These are phyloP conservation scores for Leishmania guyanensis DNA, from an alignment of 208 protist species.

Conservation along the genomic window DNA sequence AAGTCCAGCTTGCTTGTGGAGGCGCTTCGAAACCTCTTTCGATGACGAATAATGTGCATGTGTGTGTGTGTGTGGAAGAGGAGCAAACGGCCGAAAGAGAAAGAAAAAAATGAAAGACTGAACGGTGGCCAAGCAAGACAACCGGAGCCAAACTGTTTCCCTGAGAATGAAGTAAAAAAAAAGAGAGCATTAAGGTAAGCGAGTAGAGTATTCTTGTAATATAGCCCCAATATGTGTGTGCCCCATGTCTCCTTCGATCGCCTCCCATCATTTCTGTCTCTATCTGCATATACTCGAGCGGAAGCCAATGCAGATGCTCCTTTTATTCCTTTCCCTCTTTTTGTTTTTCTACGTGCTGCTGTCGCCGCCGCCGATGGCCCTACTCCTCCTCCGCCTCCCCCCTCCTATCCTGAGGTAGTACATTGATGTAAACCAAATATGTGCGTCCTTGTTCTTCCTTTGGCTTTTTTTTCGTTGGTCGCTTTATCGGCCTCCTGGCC, in stretches of 20 bases:
- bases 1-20: slow-evolving; percentile 25
- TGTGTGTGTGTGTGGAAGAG: background rate
- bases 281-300: background rate
- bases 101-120: background rate
- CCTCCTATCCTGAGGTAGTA: background rate
- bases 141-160: background rate
- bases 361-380: background rate
- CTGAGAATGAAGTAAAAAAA: background rate
- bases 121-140: background rate
- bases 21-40: slow-evolving; percentile 30
- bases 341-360: background rate
- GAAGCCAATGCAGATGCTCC: no score
- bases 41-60: background rate
- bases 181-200: background rate
- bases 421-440: background rate
- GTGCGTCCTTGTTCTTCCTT: background rate
- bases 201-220: background rate
- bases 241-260: background rate
- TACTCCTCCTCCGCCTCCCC: background rate
- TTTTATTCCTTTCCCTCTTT: background rate
- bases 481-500: no score
- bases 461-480: no score
- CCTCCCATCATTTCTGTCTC: background rate
- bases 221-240: background rate
- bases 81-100: background rate